Percentiles rank a stretch among this genome's conserved stretches.
Conservation (phyloP, 1,284 basidiomycete genomes). For the Blastosporella zonata region DNA sequence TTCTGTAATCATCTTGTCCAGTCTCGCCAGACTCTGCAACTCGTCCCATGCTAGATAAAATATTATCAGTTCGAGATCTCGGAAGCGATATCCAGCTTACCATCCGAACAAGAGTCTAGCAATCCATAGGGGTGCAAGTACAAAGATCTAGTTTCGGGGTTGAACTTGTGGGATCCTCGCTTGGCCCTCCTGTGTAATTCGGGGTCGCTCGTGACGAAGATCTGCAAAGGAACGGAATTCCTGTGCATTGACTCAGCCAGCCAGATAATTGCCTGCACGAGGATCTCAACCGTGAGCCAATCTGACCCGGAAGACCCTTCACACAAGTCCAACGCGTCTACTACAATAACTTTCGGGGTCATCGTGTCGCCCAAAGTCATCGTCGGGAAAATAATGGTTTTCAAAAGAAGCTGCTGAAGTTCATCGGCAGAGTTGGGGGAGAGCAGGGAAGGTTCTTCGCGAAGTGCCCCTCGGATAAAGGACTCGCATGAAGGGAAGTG, state of each 20-base stretch:
- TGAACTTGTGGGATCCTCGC: constrained; percentile 15
- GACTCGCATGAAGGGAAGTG: constrained; percentile 13
- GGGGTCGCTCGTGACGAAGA: constrained; percentile 15
- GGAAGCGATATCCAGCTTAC: constrained; percentile 5
- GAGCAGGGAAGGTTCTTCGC: constrained; percentile 15
- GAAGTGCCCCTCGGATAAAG: constrained; percentile 12
- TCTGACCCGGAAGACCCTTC: constrained; percentile 5
- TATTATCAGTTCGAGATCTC: background rate
- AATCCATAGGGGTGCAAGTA: constrained; percentile 15
- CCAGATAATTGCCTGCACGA: constrained; percentile 19
- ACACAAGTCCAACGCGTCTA: constrained; percentile 17
- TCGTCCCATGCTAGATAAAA: constrained; percentile 14
- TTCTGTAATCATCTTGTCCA: background rate
- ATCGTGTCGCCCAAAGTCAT: constrained; percentile 11
- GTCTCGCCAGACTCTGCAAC: constrained; percentile 4
- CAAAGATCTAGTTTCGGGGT: constrained; percentile 10
- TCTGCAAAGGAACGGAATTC: constrained; percentile 15
- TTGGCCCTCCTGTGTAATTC: constrained; percentile 16
- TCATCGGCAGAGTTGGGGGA: constrained; percentile 16
- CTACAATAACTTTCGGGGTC: constrained; percentile 17
- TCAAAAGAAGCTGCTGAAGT: constrained; percentile 16
- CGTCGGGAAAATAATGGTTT: constrained; percentile 16
- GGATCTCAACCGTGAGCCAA: constrained; percentile 18
- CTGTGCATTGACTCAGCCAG: constrained; percentile 16
- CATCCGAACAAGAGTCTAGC: constrained; percentile 16